phyloP scores from a whole-genome alignment of 2,329 filamentous ascomycete species.

The Nigrospora sphaerica region DNA sequence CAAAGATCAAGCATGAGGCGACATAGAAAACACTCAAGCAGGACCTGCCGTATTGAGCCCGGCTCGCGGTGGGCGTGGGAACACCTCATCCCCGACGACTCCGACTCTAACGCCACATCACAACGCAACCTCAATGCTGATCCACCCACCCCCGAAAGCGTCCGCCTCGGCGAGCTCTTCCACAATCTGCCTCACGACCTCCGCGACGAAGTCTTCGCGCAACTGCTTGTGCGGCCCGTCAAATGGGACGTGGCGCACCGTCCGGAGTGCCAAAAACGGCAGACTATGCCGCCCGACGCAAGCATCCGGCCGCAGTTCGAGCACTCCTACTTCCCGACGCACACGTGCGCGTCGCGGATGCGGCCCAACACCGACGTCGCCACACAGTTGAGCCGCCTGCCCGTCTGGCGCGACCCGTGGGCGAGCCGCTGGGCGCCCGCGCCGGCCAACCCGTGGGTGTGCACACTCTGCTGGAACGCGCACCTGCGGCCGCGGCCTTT shows the following conservation, averaged over 20 bases:
- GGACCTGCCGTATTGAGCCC: no score
- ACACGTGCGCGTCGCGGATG: background rate
- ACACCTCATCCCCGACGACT: no score
- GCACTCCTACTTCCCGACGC: background rate
- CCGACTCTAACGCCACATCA: no score
- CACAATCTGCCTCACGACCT: constrained; percentile 1
- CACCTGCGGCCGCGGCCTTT: background rate
- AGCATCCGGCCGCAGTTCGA: background rate
- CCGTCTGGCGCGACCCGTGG: constrained; percentile 4
- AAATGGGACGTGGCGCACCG: constrained; percentile 8
- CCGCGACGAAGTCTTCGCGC: constrained; percentile 8
- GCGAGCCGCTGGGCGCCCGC: constrained; percentile 6
- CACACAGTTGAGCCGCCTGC: background rate
- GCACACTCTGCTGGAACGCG: constrained; percentile 4
- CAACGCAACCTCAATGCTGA: no score
- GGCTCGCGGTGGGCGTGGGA: no score
- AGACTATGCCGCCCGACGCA: background rate
- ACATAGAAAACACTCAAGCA: no score
- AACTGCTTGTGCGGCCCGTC: constrained; percentile 8
- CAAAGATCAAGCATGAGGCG: no score
- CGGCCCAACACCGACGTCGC: background rate
- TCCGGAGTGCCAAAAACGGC: background rate
- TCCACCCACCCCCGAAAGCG: no score
- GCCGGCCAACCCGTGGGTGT: constrained; percentile 6
- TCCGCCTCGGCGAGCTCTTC: background rate